phyloP scores from a whole-genome alignment of 192 early-diverging fungal genomes.

The Coemansia sp. region DNA sequence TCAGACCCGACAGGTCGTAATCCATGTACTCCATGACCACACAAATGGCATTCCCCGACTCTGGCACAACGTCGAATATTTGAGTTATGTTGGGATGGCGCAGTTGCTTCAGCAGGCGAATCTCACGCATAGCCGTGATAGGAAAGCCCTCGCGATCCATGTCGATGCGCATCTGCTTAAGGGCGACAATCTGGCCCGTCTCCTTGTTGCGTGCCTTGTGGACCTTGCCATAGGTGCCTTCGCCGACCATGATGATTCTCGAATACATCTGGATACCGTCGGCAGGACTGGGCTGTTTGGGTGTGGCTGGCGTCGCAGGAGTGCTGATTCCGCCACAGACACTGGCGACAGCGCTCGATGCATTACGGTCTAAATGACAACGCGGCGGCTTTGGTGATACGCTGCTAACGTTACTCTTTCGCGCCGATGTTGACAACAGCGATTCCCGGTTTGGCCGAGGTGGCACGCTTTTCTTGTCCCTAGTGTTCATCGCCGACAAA shows the following conservation, averaged over 20 bases:
- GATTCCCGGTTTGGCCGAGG: neutral
- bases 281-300: slow-evolving; percentile 40
- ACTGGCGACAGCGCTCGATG: slow-evolving; percentile 3
- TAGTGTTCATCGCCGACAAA: neutral
- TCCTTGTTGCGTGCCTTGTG: slow-evolving; percentile 76
- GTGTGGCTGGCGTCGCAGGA: slow-evolving; percentile 48
- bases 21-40: slow-evolving; percentile 92
- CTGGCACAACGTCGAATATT: slow-evolving; percentile 72
- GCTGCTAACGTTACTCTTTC: slow-evolving; percentile 3
- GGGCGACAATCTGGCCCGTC: slow-evolving; percentile 73
- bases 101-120: slow-evolving; percentile 72
- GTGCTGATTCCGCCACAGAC: slow-evolving; percentile 20
- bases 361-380: neutral
- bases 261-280: slow-evolving; percentile 67
- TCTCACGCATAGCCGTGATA: slow-evolving; percentile 86
- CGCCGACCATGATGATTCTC: slow-evolving; percentile 76
- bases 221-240: slow-evolving; percentile 87
- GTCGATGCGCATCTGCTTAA: slow-evolving; percentile 82
- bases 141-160: slow-evolving; percentile 85
- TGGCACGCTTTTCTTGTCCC: slow-evolving; percentile 4
- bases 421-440: neutral
- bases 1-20: slow-evolving; percentile 79
- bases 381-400: neutral
- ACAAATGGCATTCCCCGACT: slow-evolving; percentile 70
- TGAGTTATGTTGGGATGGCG: slow-evolving; percentile 73